These are phyloP conservation scores for Penicillium diatomitis DNA, from an alignment of 495 filamentous ascomycete species.

Conservation along the genomic window DNA sequence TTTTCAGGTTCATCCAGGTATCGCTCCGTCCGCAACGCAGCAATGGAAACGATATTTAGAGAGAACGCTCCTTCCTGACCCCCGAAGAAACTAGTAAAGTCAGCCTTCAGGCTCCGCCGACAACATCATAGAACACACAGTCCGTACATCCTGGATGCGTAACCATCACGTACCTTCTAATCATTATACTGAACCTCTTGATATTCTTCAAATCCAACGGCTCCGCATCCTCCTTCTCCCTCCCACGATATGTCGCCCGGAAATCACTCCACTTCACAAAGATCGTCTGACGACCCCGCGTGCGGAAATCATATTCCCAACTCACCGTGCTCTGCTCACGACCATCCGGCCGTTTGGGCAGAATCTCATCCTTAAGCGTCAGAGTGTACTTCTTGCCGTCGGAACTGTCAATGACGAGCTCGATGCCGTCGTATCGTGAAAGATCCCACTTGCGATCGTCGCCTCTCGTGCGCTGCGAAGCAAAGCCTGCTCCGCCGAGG, in stretches of 20 bases:
- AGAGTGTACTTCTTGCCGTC: constrained; percentile 59
- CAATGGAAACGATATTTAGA: constrained; percentile 46
- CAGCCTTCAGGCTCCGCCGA: constrained; percentile 1
- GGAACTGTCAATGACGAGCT: constrained; percentile 24
- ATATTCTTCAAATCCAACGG: constrained; percentile 47
- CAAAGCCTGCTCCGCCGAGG: constrained; percentile 76
- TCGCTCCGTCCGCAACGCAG: constrained; percentile 22
- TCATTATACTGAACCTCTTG: constrained; percentile 65
- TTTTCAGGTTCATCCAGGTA: constrained; percentile 13
- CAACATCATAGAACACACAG: not conserved
- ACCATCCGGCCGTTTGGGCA: constrained; percentile 46
- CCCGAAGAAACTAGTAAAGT: constrained; percentile 56
- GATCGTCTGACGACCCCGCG: constrained; percentile 15
- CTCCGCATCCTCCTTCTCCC: constrained; percentile 43
- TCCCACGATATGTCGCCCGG: constrained; percentile 64
- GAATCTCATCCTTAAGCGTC: constrained; percentile 58
- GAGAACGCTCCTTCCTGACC: constrained; percentile 60
- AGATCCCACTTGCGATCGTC: constrained; percentile 46
- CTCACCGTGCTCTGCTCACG: constrained; percentile 51
- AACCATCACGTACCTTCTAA: constrained; percentile 54
- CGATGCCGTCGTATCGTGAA: constrained; percentile 44
- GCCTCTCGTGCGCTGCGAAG: constrained; percentile 59
- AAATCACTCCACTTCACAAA: constrained; percentile 54
- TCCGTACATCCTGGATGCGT: not conserved
- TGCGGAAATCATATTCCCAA: constrained; percentile 37